Evolutionary conservation across 1,284 basidiomycete genomes (phyloP), one percentile per base, ranked within the genome.

Genomic region (Leccinum solheimii): DNA sequence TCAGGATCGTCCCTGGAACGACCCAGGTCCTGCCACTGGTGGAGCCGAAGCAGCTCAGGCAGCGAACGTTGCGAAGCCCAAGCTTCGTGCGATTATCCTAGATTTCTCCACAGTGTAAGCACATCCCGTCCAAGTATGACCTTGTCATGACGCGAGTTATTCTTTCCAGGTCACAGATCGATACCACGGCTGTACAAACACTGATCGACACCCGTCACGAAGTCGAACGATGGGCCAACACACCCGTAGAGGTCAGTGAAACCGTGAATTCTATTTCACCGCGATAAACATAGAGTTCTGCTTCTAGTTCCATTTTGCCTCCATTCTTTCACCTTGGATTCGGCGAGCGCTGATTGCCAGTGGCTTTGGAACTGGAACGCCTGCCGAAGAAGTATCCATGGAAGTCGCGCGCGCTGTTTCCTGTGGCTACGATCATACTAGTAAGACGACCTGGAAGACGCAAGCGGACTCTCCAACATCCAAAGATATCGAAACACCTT

Each of bases 1-100:
- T 53, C 81, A 83, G 66, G 95, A 98, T 73, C 86, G 97, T 54
- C 86, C 94, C 3, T 99, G 97, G 97, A 99, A 99, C 75, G 95
- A 97, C 71, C 91, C 94, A 16, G 92, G 92, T 52, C 92, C 91
- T 45, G 75, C 76, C 56, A 78, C 81, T 57, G 81, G 79, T 26
- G 79, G 79, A 11, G 77, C 77, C 2, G 78, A 76, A 8, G 79
- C 77, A 45, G 83, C 86, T 59, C 80, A 78, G 64, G 77, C 72
- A 34, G 78, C 76, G 21, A 90, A 93, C 64, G 64, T 77, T 23
- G 80, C 81, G 68, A 86, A 85, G 67, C 92, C 96, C 0, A 72
- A 81, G 5, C 80, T 98, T 38, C 87, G 86, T 57, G 95, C 96
- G 10, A 84, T 99, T 67, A 90, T 99, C 40, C 81, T 98, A 23